Conservation (phyloP, 2,329 filamentous ascomycete genomes). For the Fusarium sp. region DNA sequence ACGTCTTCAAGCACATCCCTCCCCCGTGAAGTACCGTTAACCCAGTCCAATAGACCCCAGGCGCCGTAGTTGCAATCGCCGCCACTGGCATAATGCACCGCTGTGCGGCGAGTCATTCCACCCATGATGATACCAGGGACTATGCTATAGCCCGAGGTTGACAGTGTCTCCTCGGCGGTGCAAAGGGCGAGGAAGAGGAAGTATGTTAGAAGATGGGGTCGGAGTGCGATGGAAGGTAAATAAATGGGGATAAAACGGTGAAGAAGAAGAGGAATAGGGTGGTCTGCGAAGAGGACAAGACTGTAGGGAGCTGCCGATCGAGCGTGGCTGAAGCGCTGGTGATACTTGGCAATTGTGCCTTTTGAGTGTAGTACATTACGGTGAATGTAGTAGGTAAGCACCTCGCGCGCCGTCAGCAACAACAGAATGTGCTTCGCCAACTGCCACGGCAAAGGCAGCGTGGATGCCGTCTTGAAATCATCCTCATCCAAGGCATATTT, state of each 20-base stretch:
- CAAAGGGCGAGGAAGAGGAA: conserved; percentile 74
- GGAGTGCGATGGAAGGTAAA: conserved; percentile 74
- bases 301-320: conserved; percentile 71
- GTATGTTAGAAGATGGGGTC: conserved; percentile 81
- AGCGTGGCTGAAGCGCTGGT: conserved; percentile 66
- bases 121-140: conserved; percentile 68
- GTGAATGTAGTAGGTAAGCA: conserved; percentile 81
- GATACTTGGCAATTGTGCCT: conserved; percentile 57
- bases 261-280: conserved; percentile 75
- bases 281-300: conserved; percentile 76
- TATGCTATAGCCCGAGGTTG: conserved; percentile 77
- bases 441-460: conserved; percentile 68
- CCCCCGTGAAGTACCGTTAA: conserved; percentile 68
- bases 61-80: conserved; percentile 74
- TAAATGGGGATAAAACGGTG: conserved; percentile 76
- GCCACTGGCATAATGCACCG: conserved; percentile 68
- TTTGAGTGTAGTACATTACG: conserved; percentile 76
- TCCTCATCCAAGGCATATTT: conserved; percentile 54
- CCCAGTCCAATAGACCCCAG: conserved; percentile 75
- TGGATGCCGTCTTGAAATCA: conserved; percentile 64
- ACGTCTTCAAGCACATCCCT: conserved; percentile 68
- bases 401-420: conserved; percentile 65
- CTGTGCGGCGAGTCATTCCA: conserved; percentile 60
- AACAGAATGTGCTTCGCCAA: conserved; percentile 64
- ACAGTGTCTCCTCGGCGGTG: conserved; percentile 76